Evolutionary conservation across 352 stramenopile genomes (phyloP), one percentile per base, ranked within the genome.

Genomic region (Blastocystis sp.): DNA sequence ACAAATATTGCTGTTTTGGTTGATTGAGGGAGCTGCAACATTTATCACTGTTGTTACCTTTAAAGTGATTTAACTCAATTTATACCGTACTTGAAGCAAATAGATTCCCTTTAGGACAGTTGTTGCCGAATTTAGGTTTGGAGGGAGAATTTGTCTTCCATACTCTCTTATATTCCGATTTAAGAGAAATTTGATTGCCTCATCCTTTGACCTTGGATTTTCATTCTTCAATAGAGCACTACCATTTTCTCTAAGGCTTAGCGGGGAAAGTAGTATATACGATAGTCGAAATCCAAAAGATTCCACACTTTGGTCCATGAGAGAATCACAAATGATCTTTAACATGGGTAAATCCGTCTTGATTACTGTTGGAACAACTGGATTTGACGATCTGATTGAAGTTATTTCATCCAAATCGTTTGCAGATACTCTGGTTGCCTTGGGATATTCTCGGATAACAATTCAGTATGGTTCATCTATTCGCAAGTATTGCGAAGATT

Each of bases 311-410:
- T 48, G 40, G 9, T 48, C 40, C 40, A 48, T 48, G 9, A 2
- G 2, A 48, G 40, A 48, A 48, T 48, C 40, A 48, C 40, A 48
- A 48, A 9, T 48, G 40, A 64, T 64, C 4, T 53, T n/a, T n/a
- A 30, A 19, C 13, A 78, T 19, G 66, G 17, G 22, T 19, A 78
- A 78, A 51, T 51, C 70, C 13, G 19, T 84, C 22, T 57, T 84
- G 7, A 42, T 84, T 66, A 84, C 73, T 6, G 73, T 84, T 24
- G 73, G 73, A 68, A 84, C 73, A 4, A 84, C 73, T 24, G 73
- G 73, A 30, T 84, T 84, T 48, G 73, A 84, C 40, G 53, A 51
- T 22, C 9, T 84, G 44, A 84, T 84, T 40, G 53, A 62, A 15
- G 73, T 33, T n/a, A 40, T 68, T 13, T 84, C 42, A 24, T 56